Evolutionary conservation across 805 yeast species (phyloP).

Genomic region (Ogataea pignaliae): DNA sequence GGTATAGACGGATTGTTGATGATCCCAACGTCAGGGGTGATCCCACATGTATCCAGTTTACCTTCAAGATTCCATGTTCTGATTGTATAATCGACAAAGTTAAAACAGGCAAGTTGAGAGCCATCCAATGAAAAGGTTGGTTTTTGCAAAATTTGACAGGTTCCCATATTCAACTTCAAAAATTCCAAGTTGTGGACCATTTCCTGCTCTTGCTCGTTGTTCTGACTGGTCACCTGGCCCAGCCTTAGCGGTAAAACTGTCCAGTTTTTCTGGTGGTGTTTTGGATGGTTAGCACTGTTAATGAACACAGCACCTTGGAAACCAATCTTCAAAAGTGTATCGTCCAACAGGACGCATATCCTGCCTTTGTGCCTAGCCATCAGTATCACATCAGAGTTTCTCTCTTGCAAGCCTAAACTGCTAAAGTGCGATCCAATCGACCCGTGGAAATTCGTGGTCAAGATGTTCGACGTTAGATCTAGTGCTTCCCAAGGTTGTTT

Average conservation of each 20-base stretch:
- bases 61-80: slow-evolving; percentile 18
- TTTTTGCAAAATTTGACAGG: slow-evolving; percentile 2
- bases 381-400: slow-evolving; percentile 8
- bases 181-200: neutral
- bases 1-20: slow-evolving; percentile 18
- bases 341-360: slow-evolving; percentile 15
- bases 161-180: slow-evolving; percentile 8
- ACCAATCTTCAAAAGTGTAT: slow-evolving; percentile 12
- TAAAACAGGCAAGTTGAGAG: slow-evolving; percentile 15
- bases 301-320: slow-evolving; percentile 16
- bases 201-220: neutral
- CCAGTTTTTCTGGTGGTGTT: slow-evolving; percentile 16
- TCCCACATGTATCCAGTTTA: slow-evolving; percentile 3
- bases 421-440: slow-evolving; percentile 11
- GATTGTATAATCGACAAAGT: slow-evolving; percentile 14
- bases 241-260: slow-evolving; percentile 12
- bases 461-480: slow-evolving; percentile 19
- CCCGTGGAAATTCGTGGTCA: slow-evolving; percentile 15
- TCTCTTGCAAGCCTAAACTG: slow-evolving; percentile 1
- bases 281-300: slow-evolving; percentile 3
- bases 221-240: neutral
- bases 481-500: slow-evolving; percentile 14
- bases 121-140: slow-evolving; percentile 20
- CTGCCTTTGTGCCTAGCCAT: slow-evolving; percentile 9
- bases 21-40: slow-evolving; percentile 8